Conservation (phyloP, 2,329 filamentous ascomycete species). For the Xylariaceae sp. region DNA sequence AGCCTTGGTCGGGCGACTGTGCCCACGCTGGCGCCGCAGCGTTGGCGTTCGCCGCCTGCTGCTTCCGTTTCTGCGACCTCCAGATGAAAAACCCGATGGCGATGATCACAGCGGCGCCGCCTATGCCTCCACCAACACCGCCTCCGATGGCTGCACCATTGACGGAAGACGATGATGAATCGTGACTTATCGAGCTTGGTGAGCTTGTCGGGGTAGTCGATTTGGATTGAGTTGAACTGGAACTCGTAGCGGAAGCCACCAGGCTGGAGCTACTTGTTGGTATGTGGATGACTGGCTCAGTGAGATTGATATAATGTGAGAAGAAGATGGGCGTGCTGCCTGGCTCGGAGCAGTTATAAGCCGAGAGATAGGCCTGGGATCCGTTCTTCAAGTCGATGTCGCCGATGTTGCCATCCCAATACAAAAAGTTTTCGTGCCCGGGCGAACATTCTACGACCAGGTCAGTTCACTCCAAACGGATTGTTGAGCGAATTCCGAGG, state of each 20-base stretch:
- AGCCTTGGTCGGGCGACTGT: too few relatives aligned
- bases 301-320: constrained; percentile 21
- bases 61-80: neutral
- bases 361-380: constrained; percentile 14
- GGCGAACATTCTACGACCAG: neutral
- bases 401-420: constrained; percentile 19
- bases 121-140: constrained; percentile 15
- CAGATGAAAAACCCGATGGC: neutral
- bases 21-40: neutral
- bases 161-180: neutral
- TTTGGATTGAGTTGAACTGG: neutral
- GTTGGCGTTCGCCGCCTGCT: neutral
- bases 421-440: neutral
- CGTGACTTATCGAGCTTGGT: neutral
- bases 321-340: constrained; percentile 14
- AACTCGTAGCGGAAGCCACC: neutral
- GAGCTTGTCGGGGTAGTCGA: neutral
- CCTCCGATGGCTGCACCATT: constrained; percentile 12
- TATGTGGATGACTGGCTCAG: neutral
- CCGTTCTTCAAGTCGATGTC: constrained; percentile 17
- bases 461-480: neutral
- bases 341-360: constrained; percentile 14
- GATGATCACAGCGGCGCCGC: constrained; percentile 1
- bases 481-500: neutral
- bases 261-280: neutral